A percentile compares a stretch with the other conserved stretches of the same genome.
Conservation (phyloP, 305 asterid genomes). For the Fraxinus dipetala region DNA sequence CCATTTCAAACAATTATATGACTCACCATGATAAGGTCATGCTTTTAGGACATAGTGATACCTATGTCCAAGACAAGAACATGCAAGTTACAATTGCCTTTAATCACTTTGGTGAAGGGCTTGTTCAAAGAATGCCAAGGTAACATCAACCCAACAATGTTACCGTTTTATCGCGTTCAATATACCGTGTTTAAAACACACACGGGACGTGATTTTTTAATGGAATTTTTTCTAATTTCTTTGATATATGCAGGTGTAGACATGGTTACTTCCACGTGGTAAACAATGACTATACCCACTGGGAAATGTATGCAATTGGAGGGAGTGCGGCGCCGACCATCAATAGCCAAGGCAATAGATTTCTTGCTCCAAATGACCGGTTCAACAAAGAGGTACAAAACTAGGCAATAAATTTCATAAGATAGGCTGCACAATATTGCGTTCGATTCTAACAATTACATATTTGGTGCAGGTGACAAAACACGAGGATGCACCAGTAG, state of each 20-base stretch:
- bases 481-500: constrained; percentile 48
- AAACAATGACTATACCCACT: constrained; percentile 65
- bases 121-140: constrained; percentile 66
- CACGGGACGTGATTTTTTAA: background rate
- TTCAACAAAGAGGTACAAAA: constrained; percentile 51
- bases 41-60: constrained; percentile 63
- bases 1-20: constrained; percentile 57
- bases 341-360: constrained; percentile 65
- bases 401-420: background rate
- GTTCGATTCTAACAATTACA: background rate
- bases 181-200: background rate
- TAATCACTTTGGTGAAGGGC: constrained; percentile 72
- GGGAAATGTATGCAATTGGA: constrained; percentile 75
- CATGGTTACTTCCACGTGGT: constrained; percentile 70
- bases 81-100: constrained; percentile 71
- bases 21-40: constrained; percentile 70
- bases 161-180: background rate
- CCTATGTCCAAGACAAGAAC: constrained; percentile 42
- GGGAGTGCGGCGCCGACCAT: constrained; percentile 73
- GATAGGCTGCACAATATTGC: background rate
- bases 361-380: constrained; percentile 51
- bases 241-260: constrained; percentile 42
- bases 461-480: constrained; percentile 47
- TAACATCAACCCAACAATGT: background rate
- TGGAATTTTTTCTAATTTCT: background rate